These are phyloP conservation scores for Ogataea naganishii DNA, from an alignment of 805 yeast genomes.

Conservation along the genomic window DNA sequence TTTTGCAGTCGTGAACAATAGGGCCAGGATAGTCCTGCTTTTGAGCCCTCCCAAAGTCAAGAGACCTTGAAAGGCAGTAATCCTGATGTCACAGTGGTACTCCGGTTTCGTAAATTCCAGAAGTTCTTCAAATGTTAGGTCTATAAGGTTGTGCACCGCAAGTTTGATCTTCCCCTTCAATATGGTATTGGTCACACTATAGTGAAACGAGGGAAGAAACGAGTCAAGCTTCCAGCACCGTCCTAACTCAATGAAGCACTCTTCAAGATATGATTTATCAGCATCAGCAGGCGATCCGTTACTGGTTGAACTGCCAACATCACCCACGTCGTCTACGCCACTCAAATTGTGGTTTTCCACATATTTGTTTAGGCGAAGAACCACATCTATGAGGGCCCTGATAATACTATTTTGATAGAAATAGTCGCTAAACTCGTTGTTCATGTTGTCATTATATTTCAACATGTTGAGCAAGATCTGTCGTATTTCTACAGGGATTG, in stretches of 20 bases:
- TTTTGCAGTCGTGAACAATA: constrained; percentile 48
- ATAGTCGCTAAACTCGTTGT: constrained; percentile 68
- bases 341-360: constrained; percentile 15
- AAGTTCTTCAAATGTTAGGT: constrained; percentile 45
- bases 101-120: constrained; percentile 40
- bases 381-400: constrained; percentile 34
- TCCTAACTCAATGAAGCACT: constrained; percentile 57
- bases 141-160: constrained; percentile 44
- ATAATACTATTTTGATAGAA: constrained; percentile 56
- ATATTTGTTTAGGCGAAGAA: constrained; percentile 16
- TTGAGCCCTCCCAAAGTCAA: constrained; percentile 71
- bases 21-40: constrained; percentile 49
- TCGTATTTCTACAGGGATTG: constrained; percentile 46
- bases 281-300: constrained; percentile 10
- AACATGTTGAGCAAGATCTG: constrained; percentile 60
- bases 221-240: constrained; percentile 73
- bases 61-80: constrained; percentile 63
- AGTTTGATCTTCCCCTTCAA: constrained; percentile 52
- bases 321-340: constrained; percentile 1
- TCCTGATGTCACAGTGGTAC: constrained; percentile 43
- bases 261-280: constrained; percentile 30
- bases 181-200: constrained; percentile 45
- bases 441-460: constrained; percentile 78
- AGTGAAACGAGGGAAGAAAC: constrained; percentile 73
- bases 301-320: not conserved